Percentiles rank a stretch among this genome's conserved stretches.
Evolutionary conservation across 2,329 filamentous ascomycete species (phyloP).

Genomic region (Ophiognomonia clavigignenti-juglandacearum): DNA sequence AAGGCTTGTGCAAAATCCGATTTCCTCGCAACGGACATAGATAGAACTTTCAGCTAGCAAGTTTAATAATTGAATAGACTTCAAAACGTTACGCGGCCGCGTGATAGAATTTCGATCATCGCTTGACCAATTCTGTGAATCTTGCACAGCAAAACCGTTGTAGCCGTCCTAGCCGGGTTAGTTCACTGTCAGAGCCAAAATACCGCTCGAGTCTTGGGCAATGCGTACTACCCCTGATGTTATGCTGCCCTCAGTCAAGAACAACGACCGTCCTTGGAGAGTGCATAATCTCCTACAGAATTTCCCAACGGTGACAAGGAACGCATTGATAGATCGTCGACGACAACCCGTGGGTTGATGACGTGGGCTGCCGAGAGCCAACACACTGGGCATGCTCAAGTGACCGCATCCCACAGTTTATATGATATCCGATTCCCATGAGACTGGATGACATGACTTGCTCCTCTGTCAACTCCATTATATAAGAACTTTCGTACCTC

Average conservation of each 20-base stretch:
- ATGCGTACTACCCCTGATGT: constrained; percentile 4
- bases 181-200: neutral
- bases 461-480: neutral
- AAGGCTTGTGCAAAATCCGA: neutral
- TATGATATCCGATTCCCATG: neutral
- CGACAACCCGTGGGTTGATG: neutral
- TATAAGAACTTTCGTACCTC: no score
- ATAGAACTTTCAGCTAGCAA: neutral
- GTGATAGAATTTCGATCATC: no score
- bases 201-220: neutral
- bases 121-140: no score
- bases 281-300: constrained; percentile 1
- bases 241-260: neutral
- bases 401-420: neutral
- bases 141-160: no score
- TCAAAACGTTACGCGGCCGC: no score
- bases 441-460: neutral
- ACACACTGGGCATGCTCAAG: neutral
- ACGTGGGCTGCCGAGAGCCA: constrained; percentile 8
- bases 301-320: neutral
- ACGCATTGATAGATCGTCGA: neutral
- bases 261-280: constrained; percentile 10
- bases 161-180: neutral
- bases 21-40: neutral
- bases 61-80: no score